phyloP scores from a whole-genome alignment of 768 basidiomycete genomes.

The Naganishia vishniacii region DNA sequence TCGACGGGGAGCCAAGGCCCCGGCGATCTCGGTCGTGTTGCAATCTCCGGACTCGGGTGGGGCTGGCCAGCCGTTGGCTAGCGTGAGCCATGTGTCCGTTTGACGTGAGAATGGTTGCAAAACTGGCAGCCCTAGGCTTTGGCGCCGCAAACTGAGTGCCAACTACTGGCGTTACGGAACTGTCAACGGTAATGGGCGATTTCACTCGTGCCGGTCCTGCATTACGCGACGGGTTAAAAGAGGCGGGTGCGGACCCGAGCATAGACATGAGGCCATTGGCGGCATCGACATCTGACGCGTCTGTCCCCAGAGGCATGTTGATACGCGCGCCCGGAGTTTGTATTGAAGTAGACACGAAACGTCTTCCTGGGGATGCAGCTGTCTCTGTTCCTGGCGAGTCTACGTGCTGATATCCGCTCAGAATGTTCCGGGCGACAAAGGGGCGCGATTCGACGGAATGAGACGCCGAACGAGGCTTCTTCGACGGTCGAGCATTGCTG shows the following conservation, averaged over 20 bases:
- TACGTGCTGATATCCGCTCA: slow-evolving; percentile 8
- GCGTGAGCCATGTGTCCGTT: not conserved
- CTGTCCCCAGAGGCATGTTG: slow-evolving; percentile 7
- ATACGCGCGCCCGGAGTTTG: slow-evolving; percentile 1
- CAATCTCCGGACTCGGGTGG: slow-evolving; percentile 1
- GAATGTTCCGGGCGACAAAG: not conserved
- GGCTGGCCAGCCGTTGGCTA: not conserved
- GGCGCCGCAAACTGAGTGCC: not conserved
- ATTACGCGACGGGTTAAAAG: slow-evolving; percentile 11
- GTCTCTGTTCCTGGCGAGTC: not conserved
- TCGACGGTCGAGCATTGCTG: not conserved
- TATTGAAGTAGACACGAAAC: not conserved
- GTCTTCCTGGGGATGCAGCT: not conserved
- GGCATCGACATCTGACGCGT: slow-evolving; percentile 11
- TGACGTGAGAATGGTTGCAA: not conserved
- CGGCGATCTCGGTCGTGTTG: not conserved
- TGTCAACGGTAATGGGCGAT: not conserved
- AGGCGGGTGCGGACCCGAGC: slow-evolving; percentile 12
- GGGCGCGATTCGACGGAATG: slow-evolving; percentile 14
- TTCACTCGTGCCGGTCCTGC: not conserved
- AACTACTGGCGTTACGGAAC: not conserved
- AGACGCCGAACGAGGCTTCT: slow-evolving; percentile 6
- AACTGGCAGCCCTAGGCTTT: slow-evolving; percentile 13
- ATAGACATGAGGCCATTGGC: slow-evolving; percentile 19
- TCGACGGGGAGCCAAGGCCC: not conserved